phyloP scores from a whole-genome alignment of 139 green algal species.

The Penium margaritaceum region DNA sequence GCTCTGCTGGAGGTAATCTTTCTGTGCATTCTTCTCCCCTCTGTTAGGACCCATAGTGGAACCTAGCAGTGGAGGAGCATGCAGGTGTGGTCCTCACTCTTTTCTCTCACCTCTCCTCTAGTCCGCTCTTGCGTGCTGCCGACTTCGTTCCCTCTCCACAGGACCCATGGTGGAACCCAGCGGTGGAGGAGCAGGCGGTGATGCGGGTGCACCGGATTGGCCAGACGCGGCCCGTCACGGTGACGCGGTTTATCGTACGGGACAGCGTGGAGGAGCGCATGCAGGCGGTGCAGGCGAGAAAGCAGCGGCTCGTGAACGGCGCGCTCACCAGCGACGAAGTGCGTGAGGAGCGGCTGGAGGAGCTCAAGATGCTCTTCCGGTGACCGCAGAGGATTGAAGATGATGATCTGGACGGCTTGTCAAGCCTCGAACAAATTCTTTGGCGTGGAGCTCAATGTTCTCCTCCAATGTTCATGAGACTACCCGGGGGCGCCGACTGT shows the following conservation, averaged over 20 bases:
- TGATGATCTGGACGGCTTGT: no score
- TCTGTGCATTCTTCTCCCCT: no score
- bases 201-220: slow-evolving; percentile 69
- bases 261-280: slow-evolving; percentile 75
- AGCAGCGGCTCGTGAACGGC: slow-evolving; percentile 41
- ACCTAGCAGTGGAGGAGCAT: slow-evolving; percentile 69
- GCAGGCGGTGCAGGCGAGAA: slow-evolving; percentile 60
- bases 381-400: slow-evolving; percentile 24
- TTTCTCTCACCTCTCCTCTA: neutral
- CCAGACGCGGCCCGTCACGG: slow-evolving; percentile 52
- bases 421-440: no score
- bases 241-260: slow-evolving; percentile 31
- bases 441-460: no score
- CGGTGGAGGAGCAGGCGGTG: slow-evolving; percentile 73
- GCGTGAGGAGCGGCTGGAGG: slow-evolving; percentile 25
- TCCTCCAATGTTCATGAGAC: no score
- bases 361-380: slow-evolving; percentile 47
- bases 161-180: slow-evolving; percentile 66
- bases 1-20: no score
- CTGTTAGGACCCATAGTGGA: slow-evolving; percentile 59
- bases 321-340: slow-evolving; percentile 36
- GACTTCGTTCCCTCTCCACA: neutral
- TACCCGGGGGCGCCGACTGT: no score
- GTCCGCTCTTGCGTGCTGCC: neutral
- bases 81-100: no score